Evolutionary conservation across 2,329 filamentous ascomycete genomes (phyloP), one percentile per base, ranked within the genome.

Genomic region (Fusarium mundagurra): DNA sequence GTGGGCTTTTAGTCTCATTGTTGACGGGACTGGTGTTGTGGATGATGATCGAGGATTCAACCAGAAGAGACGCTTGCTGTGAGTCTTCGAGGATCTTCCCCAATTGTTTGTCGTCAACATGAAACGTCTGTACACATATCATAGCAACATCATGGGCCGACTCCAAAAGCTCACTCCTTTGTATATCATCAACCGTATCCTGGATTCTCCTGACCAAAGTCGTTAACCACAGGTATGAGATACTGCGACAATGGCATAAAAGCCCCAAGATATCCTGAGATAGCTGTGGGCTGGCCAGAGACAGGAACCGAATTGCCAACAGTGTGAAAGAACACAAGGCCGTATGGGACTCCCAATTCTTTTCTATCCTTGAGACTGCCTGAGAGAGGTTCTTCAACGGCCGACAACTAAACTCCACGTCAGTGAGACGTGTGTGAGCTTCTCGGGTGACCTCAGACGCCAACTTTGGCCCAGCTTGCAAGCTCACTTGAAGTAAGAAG

Each of bases 341-440:
- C 3, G 38, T 71, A 22, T 76, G 53, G 1, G 77, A 79, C 33
- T 79, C 70, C 77, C 75, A 79, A 27, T 77, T 78, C 36, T 71
- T 67, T n/a, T 68, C 36, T 1, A 78, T 53, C 4, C 67, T 71
- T 3, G 48, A 48, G 1, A 78, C n/a, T n/a, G 53, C 65, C 16
- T 48, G 4, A 1, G 47, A 20, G 2, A 77, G 64, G 3, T 34
- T 20, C 6, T 54, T 4, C 6, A 75, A 27, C 34, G 76, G 54
- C 18, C 43, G 13, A 6, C 18, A 24, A 9, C 61, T 71, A 54
- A 77, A 77, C 16, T 13, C 8, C 6, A 33, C 11, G 14, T 77
- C 71, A 6, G 27, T 45, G 11, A 67, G 31, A 8, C 47, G 45
- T 12, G 45, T 39, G 36, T 77, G 71, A 13, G 74, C 47, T 27